phyloP scores from a whole-genome alignment of 2,329 filamentous ascomycete species.

The Karstenula rhodostoma region DNA sequence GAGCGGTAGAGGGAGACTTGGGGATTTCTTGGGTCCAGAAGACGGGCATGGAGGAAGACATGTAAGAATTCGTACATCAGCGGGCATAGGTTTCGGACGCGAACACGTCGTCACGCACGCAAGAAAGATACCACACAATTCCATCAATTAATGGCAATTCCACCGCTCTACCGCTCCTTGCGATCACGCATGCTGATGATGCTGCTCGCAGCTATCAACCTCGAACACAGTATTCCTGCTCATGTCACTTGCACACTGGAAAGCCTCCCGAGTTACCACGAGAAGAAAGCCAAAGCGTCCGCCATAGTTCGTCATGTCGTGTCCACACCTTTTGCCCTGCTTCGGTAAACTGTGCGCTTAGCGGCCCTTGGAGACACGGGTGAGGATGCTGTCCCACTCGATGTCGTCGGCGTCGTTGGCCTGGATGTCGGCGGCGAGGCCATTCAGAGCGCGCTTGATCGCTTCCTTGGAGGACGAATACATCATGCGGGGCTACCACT shows the following conservation, averaged over 20 bases:
- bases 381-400: constrained; percentile 75
- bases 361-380: constrained; percentile 59
- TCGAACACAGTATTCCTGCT: constrained; percentile 4
- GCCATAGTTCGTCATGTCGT: constrained; percentile 21
- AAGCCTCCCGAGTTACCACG: constrained; percentile 5
- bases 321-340: constrained; percentile 9
- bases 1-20: constrained; percentile 26
- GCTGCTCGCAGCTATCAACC: constrained; percentile 13
- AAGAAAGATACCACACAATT: constrained; percentile 22
- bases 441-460: constrained; percentile 80
- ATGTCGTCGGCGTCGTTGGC: constrained; percentile 86
- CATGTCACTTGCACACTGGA: constrained; percentile 6
- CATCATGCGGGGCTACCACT: constrained; percentile 81
- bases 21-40: too few relatives aligned
- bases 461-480: constrained; percentile 90
- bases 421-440: constrained; percentile 79
- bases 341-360: constrained; percentile 40
- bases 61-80: neutral
- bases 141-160: constrained; percentile 34
- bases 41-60: too few relatives aligned
- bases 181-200: constrained; percentile 25
- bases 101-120: neutral
- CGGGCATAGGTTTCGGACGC: neutral
- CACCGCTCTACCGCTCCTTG: constrained; percentile 28
- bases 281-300: constrained; percentile 19